phyloP scores from a whole-genome alignment of 371 early-diverging fungal genomes.

The Mucor plumbeus region DNA sequence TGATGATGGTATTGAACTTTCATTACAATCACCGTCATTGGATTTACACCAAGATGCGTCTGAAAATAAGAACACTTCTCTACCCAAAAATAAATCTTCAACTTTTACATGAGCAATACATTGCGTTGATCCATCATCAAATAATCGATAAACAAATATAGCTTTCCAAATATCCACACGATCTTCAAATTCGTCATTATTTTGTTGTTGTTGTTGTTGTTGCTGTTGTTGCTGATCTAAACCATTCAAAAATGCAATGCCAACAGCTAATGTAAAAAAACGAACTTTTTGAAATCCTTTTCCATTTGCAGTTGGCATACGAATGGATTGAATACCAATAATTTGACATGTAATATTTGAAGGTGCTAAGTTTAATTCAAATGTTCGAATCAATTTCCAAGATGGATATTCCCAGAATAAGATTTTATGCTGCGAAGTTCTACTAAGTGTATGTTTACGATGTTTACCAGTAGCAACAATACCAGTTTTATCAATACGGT shows the following conservation, averaged over 20 bases:
- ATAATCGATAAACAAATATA: constrained; percentile 33
- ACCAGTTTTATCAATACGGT: constrained; percentile 30
- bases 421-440: constrained; percentile 36
- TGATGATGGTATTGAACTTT: too few species aligned
- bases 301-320: constrained; percentile 16
- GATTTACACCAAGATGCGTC: constrained; percentile 37
- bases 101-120: constrained; percentile 30
- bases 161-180: constrained; percentile 39
- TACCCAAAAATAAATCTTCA: constrained; percentile 27
- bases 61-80: constrained; percentile 38
- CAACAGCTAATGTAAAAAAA: constrained; percentile 40
- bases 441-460: constrained; percentile 10
- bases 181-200: constrained; percentile 24
- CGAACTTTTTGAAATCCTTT: constrained; percentile 16
- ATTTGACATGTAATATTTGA: constrained; percentile 33
- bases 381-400: constrained; percentile 32
- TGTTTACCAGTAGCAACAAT: constrained; percentile 43
- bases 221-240: constrained; percentile 5
- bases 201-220: not conserved
- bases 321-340: constrained; percentile 36
- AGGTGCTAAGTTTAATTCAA: constrained; percentile 35
- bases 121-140: constrained; percentile 36
- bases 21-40: constrained; percentile 18
- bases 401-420: constrained; percentile 45
- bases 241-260: constrained; percentile 21